Evolutionary conservation across 1,284 basidiomycete genomes (phyloP), one percentile per base, ranked within the genome.

Genomic region (Peniophora sp.): DNA sequence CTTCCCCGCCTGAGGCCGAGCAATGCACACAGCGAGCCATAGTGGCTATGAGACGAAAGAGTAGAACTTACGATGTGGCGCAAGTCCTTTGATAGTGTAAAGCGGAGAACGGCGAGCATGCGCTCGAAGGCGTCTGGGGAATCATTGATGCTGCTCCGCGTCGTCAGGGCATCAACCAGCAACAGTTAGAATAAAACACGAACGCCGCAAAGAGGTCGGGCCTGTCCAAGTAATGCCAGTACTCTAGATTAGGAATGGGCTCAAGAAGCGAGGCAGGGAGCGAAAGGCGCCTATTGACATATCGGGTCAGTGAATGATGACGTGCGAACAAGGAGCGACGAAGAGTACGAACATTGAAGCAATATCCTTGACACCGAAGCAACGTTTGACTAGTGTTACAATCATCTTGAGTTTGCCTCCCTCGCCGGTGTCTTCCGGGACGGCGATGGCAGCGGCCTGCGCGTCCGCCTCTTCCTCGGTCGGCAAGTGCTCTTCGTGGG

Each of bases 191-290:
- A 22, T 20, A 9, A 15, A 37, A 24, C 2, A 72, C 82, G 71
- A 63, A 94, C 92, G 90, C 83, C 60, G 88, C 86, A 64, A 97
- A 94, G 44, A 94, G 74, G 67, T 97, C 95, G 10, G 94, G 92
- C 55, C 95, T 78, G 68, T 97, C 94, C 47, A 94, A 78, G 62
- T 96, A 97, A 57, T 93, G 89, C 90, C 90, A 96, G 69, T 93
- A 95, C 69, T 97, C 94, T 50, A 97, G 78, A 67, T 96, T 97
- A 3, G 92, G 92, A 60, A 94, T 80, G 3, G 93, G 93, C 62
- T 96, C 92, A 37, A 96, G 77, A 47, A 96, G 67, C 23, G 91
- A 94, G 12, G 92, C 92, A 2, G 92, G 92, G 45, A 96, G 72
- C 0, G 92, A 95, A 23, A 96, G 72, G 51, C 92, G 88, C 79